Conservation (phyloP, 2,329 filamentous ascomycete genomes). For the Beauveria australis region DNA sequence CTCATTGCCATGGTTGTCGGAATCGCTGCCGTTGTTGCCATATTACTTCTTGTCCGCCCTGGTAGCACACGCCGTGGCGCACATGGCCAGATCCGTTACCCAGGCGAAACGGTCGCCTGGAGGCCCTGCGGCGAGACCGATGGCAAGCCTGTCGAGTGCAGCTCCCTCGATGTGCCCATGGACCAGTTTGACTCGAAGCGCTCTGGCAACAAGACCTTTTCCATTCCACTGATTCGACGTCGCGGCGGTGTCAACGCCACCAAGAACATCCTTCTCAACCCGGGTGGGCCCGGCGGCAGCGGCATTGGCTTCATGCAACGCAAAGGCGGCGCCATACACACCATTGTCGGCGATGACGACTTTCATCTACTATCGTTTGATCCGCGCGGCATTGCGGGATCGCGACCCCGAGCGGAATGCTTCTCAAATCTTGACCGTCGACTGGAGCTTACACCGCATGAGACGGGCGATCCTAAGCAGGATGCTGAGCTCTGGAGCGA, state of each 20-base stretch:
- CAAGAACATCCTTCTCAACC: constrained; percentile 37
- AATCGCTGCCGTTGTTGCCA: not conserved
- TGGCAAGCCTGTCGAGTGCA: constrained; percentile 32
- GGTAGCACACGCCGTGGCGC: not conserved
- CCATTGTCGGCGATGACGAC: constrained; percentile 32
- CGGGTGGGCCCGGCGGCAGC: constrained; percentile 39
- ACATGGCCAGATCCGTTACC: constrained; percentile 15
- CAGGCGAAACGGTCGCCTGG: constrained; percentile 31
- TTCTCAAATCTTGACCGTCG: constrained; percentile 29
- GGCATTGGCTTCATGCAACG: constrained; percentile 31
- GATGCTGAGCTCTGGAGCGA: constrained; percentile 31
- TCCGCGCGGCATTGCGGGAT: constrained; percentile 33
- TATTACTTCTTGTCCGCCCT: constrained; percentile 1
- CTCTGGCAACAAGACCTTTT: constrained; percentile 31
- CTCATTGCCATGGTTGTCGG: not conserved
- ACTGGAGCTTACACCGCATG: constrained; percentile 17
- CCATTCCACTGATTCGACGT: constrained; percentile 35
- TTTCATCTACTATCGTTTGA: constrained; percentile 38
- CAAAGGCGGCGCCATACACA: constrained; percentile 27
- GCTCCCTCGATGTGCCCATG: constrained; percentile 36
- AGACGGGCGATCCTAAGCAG: constrained; percentile 19
- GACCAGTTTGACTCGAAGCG: constrained; percentile 33
- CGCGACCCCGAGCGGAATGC: constrained; percentile 26
- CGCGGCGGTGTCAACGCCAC: constrained; percentile 34
- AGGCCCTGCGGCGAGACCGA: constrained; percentile 28